Evolutionary conservation across 768 basidiomycete species (phyloP).

Genomic region (Suillus subluteus): DNA sequence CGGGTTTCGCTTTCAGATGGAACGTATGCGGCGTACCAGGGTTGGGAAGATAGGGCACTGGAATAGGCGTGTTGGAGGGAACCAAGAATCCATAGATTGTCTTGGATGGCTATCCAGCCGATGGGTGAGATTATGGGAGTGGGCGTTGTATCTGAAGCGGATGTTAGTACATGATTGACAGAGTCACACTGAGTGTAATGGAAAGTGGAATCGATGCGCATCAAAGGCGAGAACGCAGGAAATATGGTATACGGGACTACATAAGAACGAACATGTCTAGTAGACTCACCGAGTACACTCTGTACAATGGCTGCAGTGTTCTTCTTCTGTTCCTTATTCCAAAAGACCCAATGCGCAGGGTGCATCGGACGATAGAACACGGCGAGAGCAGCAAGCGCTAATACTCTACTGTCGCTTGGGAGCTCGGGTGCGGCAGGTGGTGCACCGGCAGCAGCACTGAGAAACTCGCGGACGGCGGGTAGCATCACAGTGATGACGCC

Average conservation of each 20-base stretch:
- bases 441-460: constrained; percentile 44
- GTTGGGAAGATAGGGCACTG: constrained; percentile 23
- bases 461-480: constrained; percentile 52
- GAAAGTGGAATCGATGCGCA: neutral
- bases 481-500: constrained; percentile 50
- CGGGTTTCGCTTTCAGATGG: constrained; percentile 34
- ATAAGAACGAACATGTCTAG: neutral
- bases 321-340: constrained; percentile 53
- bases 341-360: constrained; percentile 66
- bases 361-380: constrained; percentile 58
- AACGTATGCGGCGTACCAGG: constrained; percentile 37
- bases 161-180: neutral
- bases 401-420: constrained; percentile 46
- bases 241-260: neutral
- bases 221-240: neutral
- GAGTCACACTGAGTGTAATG: neutral
- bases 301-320: constrained; percentile 57
- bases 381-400: constrained; percentile 62
- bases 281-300: constrained; percentile 53
- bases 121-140: constrained; percentile 40
- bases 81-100: constrained; percentile 38
- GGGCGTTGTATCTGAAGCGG: constrained; percentile 29
- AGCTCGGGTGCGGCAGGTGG: constrained; percentile 42
- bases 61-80: constrained; percentile 35
- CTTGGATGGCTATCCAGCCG: constrained; percentile 36